Evolutionary conservation across 2,329 filamentous ascomycete species (phyloP), one percentile per base, ranked within the genome.

Genomic region (Phaeosphaeriaceae sp.): DNA sequence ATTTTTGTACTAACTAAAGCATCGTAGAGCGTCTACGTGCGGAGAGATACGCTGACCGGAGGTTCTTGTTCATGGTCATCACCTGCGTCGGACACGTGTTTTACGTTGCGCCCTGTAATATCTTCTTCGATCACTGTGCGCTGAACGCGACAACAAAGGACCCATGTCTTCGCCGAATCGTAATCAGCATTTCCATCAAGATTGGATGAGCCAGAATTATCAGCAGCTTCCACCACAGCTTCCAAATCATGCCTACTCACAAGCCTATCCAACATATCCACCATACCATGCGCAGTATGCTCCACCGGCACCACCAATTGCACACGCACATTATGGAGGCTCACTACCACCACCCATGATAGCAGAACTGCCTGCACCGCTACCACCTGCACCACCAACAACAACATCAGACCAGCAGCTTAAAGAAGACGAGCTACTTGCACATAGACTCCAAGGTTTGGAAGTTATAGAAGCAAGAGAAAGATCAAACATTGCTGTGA

Each of bases 341-440:
- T 23, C 43, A 9, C 26, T 51, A 12, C 35, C 53, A 8, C 18
- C 40, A 7, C 49, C 55, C 6, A 13, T 60, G 1, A 59, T 70
- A 28, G 65, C 67, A 39, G 68, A 71, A 44, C 52, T 72, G 4
- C 61, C 64, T 15, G 64, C 67, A 2, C 58, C 66, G 6, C 37
- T 65, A 21, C 64, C 67, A n/a, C 37, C 58, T 28, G 61, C 58
- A 12, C 66, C 63, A 29, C 54, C 49, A 13, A 70, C 64, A 6
- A 56, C 58, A 12, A 69, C 67, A 11, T 34, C 67, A 3, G 44
- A 56, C n/a, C 52, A 65, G 41, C 67, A 72, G 26, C 34, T 71
- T 20, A 67, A 49, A 17, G 60, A 70, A 30, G 68, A 72, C 48
- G 64, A 67, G 48, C 44, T 60, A 18, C 56, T 72, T 7, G 68